These are phyloP conservation scores for Populus trichocarpa DNA, from an alignment of 441 rosid genomes.

Conservation along the genomic window DNA sequence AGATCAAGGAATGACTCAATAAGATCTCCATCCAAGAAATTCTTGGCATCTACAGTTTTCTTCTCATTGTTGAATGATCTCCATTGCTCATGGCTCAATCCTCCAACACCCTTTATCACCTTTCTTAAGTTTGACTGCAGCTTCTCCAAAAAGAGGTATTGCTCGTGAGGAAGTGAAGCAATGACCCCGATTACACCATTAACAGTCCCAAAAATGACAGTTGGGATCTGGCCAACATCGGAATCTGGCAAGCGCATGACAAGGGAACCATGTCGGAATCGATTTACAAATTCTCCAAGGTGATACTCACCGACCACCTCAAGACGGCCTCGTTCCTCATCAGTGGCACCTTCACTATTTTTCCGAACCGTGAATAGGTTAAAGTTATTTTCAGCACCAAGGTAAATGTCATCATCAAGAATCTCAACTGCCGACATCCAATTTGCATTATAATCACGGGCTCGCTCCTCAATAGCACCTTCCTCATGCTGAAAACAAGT, in stretches of 20 bases:
- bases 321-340: constrained; percentile 93
- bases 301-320: constrained; percentile 98
- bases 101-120: constrained; percentile 93
- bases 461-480: constrained; percentile 98
- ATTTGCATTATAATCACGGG: constrained; percentile 93
- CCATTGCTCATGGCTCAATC: constrained; percentile 94
- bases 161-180: constrained; percentile 85
- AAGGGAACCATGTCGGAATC: constrained; percentile 92
- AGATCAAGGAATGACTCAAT: constrained; percentile 88
- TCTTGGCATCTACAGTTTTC: constrained; percentile 70
- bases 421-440: constrained; percentile 99
- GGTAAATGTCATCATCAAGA: constrained; percentile 88
- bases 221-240: constrained; percentile 81
- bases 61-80: constrained; percentile 91
- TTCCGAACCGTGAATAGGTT: constrained; percentile 85
- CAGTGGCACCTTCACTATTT: constrained; percentile 98
- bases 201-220: constrained; percentile 77
- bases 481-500: constrained; percentile 74
- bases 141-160: constrained; percentile 71
- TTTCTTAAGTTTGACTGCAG: constrained; percentile 76
- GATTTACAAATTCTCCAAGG: constrained; percentile 88
- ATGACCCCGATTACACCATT: constrained; percentile 95
- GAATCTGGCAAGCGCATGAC: constrained; percentile 98
- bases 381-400: constrained; percentile 92
- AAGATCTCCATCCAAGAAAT: constrained; percentile 85